phyloP scores from a whole-genome alignment of 306 rosid species.

The Vigna radiata region DNA sequence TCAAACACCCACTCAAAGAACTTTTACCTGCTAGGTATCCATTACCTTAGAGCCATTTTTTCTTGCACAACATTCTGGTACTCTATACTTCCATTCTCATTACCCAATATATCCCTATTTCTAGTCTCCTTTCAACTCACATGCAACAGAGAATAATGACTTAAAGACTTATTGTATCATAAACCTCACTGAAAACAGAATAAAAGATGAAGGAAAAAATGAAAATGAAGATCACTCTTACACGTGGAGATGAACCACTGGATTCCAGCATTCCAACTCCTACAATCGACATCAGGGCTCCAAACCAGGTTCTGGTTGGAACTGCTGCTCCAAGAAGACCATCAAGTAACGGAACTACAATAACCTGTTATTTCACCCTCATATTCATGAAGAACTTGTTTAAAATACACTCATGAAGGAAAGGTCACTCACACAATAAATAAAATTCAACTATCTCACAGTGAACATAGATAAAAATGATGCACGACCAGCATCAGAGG shows the following conservation, averaged over 20 bases:
- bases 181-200: neutral
- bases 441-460: slow-evolving; percentile 47
- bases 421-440: neutral
- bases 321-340: slow-evolving; percentile 71
- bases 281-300: slow-evolving; percentile 65
- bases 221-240: slow-evolving; percentile 36
- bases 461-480: slow-evolving; percentile 74
- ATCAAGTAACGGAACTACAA: slow-evolving; percentile 87
- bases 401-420: slow-evolving; percentile 40
- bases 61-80: neutral
- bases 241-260: slow-evolving; percentile 80
- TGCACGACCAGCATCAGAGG: slow-evolving; percentile 86
- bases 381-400: slow-evolving; percentile 37
- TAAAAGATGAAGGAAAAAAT: neutral
- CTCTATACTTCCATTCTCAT: neutral
- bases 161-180: neutral
- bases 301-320: slow-evolving; percentile 81
- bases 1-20: neutral
- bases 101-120: neutral
- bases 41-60: neutral
- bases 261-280: slow-evolving; percentile 85
- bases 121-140: neutral
- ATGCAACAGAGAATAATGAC: neutral
- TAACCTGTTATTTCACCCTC: slow-evolving; percentile 56
- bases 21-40: neutral